Percentiles rank a stretch among this genome's conserved stretches.
phyloP scores from a whole-genome alignment of 2,329 filamentous ascomycete genomes.

The Pestalotiopsis sp. region DNA sequence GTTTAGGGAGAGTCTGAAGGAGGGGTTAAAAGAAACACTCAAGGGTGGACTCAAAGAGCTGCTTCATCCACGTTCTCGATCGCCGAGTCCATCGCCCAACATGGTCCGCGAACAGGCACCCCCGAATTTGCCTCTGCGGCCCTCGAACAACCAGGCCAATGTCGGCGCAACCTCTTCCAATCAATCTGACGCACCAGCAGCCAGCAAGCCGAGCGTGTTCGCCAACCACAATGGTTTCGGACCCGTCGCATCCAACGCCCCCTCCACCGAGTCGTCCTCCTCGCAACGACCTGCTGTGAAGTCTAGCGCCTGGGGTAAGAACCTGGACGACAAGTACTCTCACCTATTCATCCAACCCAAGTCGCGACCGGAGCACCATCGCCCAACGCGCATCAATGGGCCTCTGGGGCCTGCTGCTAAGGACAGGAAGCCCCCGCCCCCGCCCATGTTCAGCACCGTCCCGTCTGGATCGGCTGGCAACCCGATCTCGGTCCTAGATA shows the following conservation, averaged over 20 bases:
- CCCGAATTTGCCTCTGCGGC: slow-evolving; percentile 45
- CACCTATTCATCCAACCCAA: slow-evolving; percentile 56
- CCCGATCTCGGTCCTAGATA: slow-evolving; percentile 30
- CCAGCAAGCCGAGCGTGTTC: slow-evolving; percentile 18
- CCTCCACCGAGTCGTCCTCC: slow-evolving; percentile 8
- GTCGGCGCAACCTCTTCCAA: slow-evolving; percentile 22
- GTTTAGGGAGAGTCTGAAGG: slow-evolving; percentile 18
- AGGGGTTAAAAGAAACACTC: slow-evolving; percentile 17
- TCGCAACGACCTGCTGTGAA: slow-evolving; percentile 30
- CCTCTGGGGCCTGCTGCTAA: slow-evolving; percentile 50
- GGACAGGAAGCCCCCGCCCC: slow-evolving; percentile 48
- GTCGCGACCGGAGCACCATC: slow-evolving; percentile 60
- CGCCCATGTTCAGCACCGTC: slow-evolving; percentile 49
- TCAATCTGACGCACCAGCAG: slow-evolving; percentile 17
- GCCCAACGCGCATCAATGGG: slow-evolving; percentile 49
- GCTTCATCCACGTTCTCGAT: slow-evolving; percentile 16
- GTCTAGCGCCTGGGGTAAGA: slow-evolving; percentile 21
- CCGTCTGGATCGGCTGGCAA: slow-evolving; percentile 29
- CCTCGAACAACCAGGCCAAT: slow-evolving; percentile 34
- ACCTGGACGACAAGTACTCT: slow-evolving; percentile 56
- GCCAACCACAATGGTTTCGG: slow-evolving; percentile 19
- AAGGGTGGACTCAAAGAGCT: slow-evolving; percentile 15
- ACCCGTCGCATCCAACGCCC: slow-evolving; percentile 10
- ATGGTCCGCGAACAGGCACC: slow-evolving; percentile 54
- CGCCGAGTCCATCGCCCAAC: slow-evolving; percentile 16